Base-by-base conservation (phyloP, 106 monocot species). In the Amphibolis antarctica region DNA sequence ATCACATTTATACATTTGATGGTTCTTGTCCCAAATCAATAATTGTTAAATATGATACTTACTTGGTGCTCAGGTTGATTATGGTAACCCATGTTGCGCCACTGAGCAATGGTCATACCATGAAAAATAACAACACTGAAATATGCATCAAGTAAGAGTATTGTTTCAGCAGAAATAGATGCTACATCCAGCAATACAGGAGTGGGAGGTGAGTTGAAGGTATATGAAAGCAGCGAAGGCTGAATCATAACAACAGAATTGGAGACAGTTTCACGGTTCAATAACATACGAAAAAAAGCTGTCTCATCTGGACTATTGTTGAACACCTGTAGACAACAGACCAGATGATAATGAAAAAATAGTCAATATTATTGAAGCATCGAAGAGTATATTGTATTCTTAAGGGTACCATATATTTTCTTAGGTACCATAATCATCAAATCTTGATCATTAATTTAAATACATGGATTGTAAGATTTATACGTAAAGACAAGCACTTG, bases 231-330 rank as follows among this genome's bases (percentile, higher is more conserved):
- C 28, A 98, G 62, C 28, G 90, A 90, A 66, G 96, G 96, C 67
- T 98, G 96, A 44, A 98, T 98, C 96, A 98, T 98, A 44, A 86
- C 86, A 64, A 87, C 78, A 46, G 96, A 86, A 67, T 98, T 98
- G 64, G 82, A 78, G 62, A 98, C 63, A 31, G 68, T 98, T 64
- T 98, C 96, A n/a, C 96, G 72, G 52, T 98, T 98, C 74, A 98
- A 81, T 55, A 98, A 67, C 73, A 98, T 98, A 57, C 90, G 77
- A 66, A 98, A 98, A 85, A 82, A 98, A 50, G 96, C 96, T 25
- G 96, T 98, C 69, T 98, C 96, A 77, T 98, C 96, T 23, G 96
- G 96, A 65, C 90, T 98, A 60, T 98, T 98, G 55, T 98, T 98
- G 59, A 98, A 98, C 58, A 98, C 96, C 93, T 93, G 86, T 44